Percentiles rank a stretch among this genome's conserved stretches.
Conservation (phyloP, 2,329 filamentous ascomycete genomes). For the Hypomyces perniciosus region DNA sequence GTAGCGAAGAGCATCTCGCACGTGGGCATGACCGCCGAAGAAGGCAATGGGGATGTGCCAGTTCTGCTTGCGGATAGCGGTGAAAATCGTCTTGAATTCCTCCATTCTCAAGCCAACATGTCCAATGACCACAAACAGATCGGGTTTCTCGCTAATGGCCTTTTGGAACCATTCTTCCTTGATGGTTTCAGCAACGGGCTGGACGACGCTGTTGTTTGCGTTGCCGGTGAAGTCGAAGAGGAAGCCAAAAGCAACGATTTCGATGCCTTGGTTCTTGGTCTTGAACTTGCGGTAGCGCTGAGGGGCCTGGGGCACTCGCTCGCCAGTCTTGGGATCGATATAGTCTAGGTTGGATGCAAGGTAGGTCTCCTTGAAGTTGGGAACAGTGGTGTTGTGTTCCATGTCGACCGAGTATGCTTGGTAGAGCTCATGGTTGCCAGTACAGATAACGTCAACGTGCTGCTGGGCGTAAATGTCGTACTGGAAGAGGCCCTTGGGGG, state of each 20-base stretch:
- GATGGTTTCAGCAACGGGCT: slow-evolving; percentile 71
- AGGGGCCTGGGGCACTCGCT: slow-evolving; percentile 64
- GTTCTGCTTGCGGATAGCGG: slow-evolving; percentile 67
- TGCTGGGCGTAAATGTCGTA: slow-evolving; percentile 83
- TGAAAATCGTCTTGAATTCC: slow-evolving; percentile 73
- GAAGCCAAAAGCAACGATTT: slow-evolving; percentile 86
- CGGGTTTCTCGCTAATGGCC: slow-evolving; percentile 76
- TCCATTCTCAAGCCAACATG: slow-evolving; percentile 77
- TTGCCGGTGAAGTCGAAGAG: slow-evolving; percentile 90
- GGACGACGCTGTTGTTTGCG: slow-evolving; percentile 83
- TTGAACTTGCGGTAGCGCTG: slow-evolving; percentile 82
- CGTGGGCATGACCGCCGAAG: slow-evolving; percentile 86
- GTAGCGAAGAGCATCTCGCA: slow-evolving; percentile 75
- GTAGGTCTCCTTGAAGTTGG: slow-evolving; percentile 74
- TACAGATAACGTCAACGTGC: slow-evolving; percentile 74
- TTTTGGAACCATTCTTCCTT: slow-evolving; percentile 84
- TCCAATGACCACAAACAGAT: slow-evolving; percentile 80
- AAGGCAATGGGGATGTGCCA: slow-evolving; percentile 84
- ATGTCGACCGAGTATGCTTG: slow-evolving; percentile 67
- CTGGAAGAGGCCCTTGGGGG: slow-evolving; percentile 81
- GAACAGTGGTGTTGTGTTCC: slow-evolving; percentile 75
- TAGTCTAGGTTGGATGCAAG: slow-evolving; percentile 93
- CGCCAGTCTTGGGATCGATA: slow-evolving; percentile 62
- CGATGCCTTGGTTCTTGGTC: slow-evolving; percentile 81
- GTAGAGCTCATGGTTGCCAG: slow-evolving; percentile 95